These are phyloP conservation scores for Fragosphaeria purpurea DNA, from an alignment of 2,329 filamentous ascomycete genomes.

Conservation along the genomic window DNA sequence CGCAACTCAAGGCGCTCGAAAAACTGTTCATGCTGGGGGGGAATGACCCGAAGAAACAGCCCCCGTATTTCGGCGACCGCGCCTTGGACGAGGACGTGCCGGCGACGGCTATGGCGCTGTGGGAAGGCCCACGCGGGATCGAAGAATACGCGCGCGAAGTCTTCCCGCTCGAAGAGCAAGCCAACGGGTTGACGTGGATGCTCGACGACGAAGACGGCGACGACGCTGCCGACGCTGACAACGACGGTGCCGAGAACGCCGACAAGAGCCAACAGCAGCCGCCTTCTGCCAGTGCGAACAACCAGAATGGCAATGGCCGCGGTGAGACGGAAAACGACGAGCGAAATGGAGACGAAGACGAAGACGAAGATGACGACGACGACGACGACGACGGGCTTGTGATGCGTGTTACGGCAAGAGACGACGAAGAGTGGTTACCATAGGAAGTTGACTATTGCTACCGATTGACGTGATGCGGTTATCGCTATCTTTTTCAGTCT, in stretches of 20 bases:
- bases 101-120: constrained; percentile 66
- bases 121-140: constrained; percentile 83
- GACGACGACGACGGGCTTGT: constrained; percentile 48
- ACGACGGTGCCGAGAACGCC: constrained; percentile 38
- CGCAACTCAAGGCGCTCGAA: constrained; percentile 67
- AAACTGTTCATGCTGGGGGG: constrained; percentile 45
- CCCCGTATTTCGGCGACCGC: constrained; percentile 52
- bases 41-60: constrained; percentile 44
- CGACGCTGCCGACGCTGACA: constrained; percentile 25
- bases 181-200: constrained; percentile 95
- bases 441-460: constrained; percentile 17
- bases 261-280: not conserved
- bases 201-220: constrained; percentile 36
- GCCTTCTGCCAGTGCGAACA: too few relatives aligned
- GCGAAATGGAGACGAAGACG: constrained; percentile 17
- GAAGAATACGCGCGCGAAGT: constrained; percentile 94
- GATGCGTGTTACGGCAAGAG: constrained; percentile 46
- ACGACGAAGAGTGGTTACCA: constrained; percentile 51
- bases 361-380: constrained; percentile 30
- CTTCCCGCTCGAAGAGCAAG: constrained; percentile 87
- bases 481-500: too few relatives aligned
- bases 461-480: not conserved
- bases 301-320: constrained; percentile 13
- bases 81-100: constrained; percentile 56
- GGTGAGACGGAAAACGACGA: constrained; percentile 17